Percentiles rank a stretch among this genome's conserved stretches.
phyloP scores from a whole-genome alignment of 495 filamentous ascomycete species.

The Staphylotrichum longicolle region DNA sequence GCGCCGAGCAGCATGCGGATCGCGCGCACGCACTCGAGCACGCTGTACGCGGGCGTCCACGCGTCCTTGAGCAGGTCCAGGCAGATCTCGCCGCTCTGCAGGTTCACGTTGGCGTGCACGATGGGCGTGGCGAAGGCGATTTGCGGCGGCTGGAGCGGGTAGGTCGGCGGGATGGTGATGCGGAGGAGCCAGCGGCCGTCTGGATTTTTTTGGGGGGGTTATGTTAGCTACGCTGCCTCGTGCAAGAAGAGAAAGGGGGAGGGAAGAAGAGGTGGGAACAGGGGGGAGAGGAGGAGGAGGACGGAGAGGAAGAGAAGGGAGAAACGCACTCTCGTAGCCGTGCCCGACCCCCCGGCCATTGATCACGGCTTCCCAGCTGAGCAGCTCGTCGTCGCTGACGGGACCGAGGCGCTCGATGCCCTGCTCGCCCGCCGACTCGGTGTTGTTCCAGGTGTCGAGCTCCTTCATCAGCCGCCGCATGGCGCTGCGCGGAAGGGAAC shows the following conservation, averaged over 20 bases:
- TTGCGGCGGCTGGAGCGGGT: slow-evolving; percentile 72
- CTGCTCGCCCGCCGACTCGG: slow-evolving; percentile 38
- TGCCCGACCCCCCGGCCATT: slow-evolving; percentile 60
- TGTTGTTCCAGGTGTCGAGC: slow-evolving; percentile 39
- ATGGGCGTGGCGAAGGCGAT: slow-evolving; percentile 77
- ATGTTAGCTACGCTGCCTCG: no score
- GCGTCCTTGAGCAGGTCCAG: slow-evolving; percentile 77
- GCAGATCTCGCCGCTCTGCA: slow-evolving; percentile 87
- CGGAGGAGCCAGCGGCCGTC: slow-evolving; percentile 81
- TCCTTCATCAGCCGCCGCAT: slow-evolving; percentile 46
- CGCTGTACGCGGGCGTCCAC: slow-evolving; percentile 83
- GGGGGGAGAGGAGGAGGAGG: no score
- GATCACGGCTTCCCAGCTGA: slow-evolving; percentile 77
- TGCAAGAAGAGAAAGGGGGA: neutral
- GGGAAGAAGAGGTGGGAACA: neutral
- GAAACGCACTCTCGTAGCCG: slow-evolving; percentile 66
- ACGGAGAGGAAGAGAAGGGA: no score
- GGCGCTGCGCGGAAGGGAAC: slow-evolving; percentile 31
- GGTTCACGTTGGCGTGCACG: slow-evolving; percentile 82
- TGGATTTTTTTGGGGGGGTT: slow-evolving; percentile 25
- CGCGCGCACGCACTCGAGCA: slow-evolving; percentile 71
- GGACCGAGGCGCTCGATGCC: slow-evolving; percentile 63
- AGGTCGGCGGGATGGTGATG: slow-evolving; percentile 72
- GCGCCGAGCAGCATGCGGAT: slow-evolving; percentile 74
- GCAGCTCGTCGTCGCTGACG: slow-evolving; percentile 64